Percentiles rank a stretch among this genome's conserved stretches.
Evolutionary conservation across 257 asterid genomes (phyloP).

Genomic region (Nicotiana obtusifolia): DNA sequence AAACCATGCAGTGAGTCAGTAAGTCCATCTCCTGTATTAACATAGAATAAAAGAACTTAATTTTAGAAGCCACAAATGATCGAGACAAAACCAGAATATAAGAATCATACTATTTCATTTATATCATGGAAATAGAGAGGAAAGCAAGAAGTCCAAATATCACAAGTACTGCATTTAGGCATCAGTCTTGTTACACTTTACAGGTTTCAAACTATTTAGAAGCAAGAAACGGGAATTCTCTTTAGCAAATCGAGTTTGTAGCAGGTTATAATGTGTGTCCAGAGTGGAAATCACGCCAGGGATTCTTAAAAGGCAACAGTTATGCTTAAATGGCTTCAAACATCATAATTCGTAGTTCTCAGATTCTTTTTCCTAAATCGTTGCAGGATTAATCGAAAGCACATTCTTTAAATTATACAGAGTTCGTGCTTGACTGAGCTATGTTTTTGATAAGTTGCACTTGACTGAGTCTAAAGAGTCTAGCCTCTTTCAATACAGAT

Average conservation of each 20-base stretch:
- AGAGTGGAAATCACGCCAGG: not conserved
- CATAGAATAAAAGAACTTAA: conserved; percentile 7
- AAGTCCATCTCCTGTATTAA: conserved; percentile 74
- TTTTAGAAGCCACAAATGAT: not conserved
- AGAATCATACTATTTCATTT: not conserved
- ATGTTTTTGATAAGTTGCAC: not conserved
- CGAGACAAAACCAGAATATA: not conserved
- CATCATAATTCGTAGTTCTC: not conserved
- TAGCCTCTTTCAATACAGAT: not conserved
- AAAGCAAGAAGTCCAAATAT: not conserved
- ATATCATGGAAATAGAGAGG: not conserved
- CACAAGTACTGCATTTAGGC: not conserved
- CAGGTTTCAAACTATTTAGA: not conserved
- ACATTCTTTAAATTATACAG: not conserved
- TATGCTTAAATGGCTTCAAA: not conserved
- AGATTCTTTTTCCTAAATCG: not conserved
- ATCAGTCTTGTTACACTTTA: not conserved
- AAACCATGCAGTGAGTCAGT: conserved; percentile 68
- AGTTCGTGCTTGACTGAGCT: not conserved
- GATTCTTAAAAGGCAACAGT: not conserved
- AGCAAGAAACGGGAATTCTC: not conserved
- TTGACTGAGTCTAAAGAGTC: not conserved
- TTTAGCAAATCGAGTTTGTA: not conserved
- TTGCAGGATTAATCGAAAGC: not conserved
- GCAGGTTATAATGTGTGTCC: not conserved